phyloP scores from a whole-genome alignment of 495 filamentous ascomycete species.

The Xylaria nigripes region DNA sequence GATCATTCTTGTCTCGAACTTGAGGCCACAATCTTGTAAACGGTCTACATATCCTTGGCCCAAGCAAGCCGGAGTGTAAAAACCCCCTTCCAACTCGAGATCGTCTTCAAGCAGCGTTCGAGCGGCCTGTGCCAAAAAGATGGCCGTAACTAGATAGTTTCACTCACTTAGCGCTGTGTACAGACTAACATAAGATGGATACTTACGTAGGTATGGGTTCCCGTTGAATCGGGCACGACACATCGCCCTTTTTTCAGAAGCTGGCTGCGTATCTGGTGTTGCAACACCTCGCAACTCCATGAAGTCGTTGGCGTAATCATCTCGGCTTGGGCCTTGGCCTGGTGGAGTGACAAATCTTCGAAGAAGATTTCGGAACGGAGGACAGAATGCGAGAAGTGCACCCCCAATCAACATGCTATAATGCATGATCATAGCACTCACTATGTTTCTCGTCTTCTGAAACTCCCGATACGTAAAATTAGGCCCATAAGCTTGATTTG shows the following conservation, averaged over 20 bases:
- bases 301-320: conserved; percentile 47
- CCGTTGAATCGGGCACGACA: conserved; percentile 53
- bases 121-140: conserved; percentile 62
- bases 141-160: conserved; percentile 51
- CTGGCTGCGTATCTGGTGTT: conserved; percentile 46
- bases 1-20: conserved; percentile 46
- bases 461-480: conserved; percentile 67
- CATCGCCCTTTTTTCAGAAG: conserved; percentile 41
- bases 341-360: conserved; percentile 49
- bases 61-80: conserved; percentile 77
- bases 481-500: conserved; percentile 53
- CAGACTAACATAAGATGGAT: neutral
- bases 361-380: conserved; percentile 29
- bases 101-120: conserved; percentile 60
- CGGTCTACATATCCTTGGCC: conserved; percentile 70
- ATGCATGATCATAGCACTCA: conserved; percentile 51
- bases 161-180: conserved; percentile 14
- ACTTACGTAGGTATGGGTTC: conserved; percentile 55
- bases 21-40: conserved; percentile 54
- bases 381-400: conserved; percentile 39
- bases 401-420: conserved; percentile 44
- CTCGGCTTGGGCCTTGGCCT: conserved; percentile 56
- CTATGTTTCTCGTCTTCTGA: conserved; percentile 50
- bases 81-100: conserved; percentile 53
- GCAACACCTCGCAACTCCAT: conserved; percentile 61